Evolutionary conservation across 139 green algal genomes (phyloP).

Genomic region (Deuterostichococcus epilithicus): DNA sequence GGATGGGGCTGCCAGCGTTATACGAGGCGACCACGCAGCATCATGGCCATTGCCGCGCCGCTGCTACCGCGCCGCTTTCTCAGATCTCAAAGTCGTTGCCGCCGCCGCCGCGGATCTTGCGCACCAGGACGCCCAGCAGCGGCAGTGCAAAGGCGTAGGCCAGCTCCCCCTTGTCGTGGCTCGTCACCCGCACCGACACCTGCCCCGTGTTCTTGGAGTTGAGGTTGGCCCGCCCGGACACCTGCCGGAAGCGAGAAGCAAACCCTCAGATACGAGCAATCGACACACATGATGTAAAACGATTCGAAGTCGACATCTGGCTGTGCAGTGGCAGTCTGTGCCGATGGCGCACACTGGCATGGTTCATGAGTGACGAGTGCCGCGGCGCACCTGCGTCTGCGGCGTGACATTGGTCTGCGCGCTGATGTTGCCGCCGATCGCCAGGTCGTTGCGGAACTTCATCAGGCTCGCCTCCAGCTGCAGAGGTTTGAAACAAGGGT

Average conservation of each 20-base stretch:
- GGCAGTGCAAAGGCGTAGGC: slow-evolving; percentile 18
- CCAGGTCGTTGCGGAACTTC: slow-evolving; percentile 57
- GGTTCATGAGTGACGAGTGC: neutral
- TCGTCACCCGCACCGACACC: slow-evolving; percentile 43
- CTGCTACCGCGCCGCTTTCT: too few species aligned
- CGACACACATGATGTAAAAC: too few species aligned
- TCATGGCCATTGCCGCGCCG: too few species aligned
- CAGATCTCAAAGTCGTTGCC: neutral
- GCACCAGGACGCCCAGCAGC: slow-evolving; percentile 2
- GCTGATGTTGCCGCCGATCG: slow-evolving; percentile 57
- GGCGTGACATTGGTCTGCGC: slow-evolving; percentile 30
- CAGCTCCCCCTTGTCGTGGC: slow-evolving; percentile 48
- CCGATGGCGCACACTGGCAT: neutral
- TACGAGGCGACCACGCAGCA: too few species aligned
- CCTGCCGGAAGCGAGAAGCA: neutral
- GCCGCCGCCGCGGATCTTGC: slow-evolving; percentile 6
- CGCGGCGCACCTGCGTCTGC: slow-evolving; percentile 7
- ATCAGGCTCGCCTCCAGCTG: slow-evolving; percentile 26
- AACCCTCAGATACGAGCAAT: neutral
- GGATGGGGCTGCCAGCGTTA: too few species aligned
- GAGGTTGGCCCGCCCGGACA: slow-evolving; percentile 30
- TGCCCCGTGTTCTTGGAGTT: slow-evolving; percentile 42
- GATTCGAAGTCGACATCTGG: too few species aligned
- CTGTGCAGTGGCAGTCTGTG: neutral
- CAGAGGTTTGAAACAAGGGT: neutral